These are phyloP conservation scores for Cynara cardunculus DNA, from an alignment of 129 eudicot genomes.

Conservation along the genomic window DNA sequence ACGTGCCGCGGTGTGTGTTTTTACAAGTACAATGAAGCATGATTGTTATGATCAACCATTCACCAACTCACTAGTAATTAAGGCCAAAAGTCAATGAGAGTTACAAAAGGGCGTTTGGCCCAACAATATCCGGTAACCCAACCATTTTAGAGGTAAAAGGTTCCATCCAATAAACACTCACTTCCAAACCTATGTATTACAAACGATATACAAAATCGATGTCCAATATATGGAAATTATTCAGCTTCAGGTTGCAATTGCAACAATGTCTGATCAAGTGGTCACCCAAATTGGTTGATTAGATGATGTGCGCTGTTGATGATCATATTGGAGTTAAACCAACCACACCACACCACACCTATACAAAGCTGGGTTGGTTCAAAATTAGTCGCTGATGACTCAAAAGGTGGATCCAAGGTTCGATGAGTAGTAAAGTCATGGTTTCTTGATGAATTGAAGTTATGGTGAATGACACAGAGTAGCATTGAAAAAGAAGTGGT, in stretches of 20 bases:
- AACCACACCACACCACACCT: slow-evolving; percentile 16
- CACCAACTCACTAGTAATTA: too few species aligned
- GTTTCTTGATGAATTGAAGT: background rate
- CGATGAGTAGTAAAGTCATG: slow-evolving; percentile 1
- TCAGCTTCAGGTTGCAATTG: background rate
- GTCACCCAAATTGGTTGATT: background rate
- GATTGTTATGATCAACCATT: too few species aligned
- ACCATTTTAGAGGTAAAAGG: too few species aligned
- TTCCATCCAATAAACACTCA: too few species aligned
- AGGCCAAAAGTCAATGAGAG: too few species aligned
- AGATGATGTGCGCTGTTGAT: background rate
- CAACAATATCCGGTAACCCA: too few species aligned
- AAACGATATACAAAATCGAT: too few species aligned
- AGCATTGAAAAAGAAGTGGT: slow-evolving; percentile 22
- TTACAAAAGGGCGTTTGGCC: too few species aligned
- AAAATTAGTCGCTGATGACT: background rate
- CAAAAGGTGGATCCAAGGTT: slow-evolving; percentile 1
- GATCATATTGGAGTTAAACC: slow-evolving; percentile 10
- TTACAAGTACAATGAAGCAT: too few species aligned
- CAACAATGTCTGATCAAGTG: background rate
- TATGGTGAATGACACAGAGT: slow-evolving; percentile 30
- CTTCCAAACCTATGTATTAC: too few species aligned
- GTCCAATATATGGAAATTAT: too few species aligned
- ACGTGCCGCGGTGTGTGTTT: too few species aligned
- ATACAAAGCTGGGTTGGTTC: background rate